Percentiles rank a stretch among this genome's conserved stretches.
These are phyloP conservation scores for Bolboschoenoplectus hybrid DNA, from an alignment of 202 grass and related monocot genomes.

Conservation along the genomic window DNA sequence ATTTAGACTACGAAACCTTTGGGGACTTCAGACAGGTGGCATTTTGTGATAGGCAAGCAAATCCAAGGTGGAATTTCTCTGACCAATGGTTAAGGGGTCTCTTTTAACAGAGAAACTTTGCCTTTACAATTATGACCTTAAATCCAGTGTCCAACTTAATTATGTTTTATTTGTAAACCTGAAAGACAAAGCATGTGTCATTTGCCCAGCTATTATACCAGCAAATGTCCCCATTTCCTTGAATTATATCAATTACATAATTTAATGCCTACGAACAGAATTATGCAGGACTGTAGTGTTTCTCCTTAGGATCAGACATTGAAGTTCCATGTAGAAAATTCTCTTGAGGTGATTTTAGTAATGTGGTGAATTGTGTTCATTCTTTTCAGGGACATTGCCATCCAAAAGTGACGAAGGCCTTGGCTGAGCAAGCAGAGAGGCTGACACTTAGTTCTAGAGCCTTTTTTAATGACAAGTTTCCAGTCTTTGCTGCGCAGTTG, in stretches of 20 bases:
- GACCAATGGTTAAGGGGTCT: not conserved
- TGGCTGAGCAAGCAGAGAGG: constrained; percentile 81
- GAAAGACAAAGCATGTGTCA: not conserved
- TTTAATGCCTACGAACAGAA: not conserved
- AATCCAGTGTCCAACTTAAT: not conserved
- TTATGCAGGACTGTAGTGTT: not conserved
- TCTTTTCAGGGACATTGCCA: constrained; percentile 80
- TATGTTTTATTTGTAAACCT: not conserved
- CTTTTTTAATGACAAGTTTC: constrained; percentile 94
- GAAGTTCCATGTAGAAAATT: not conserved
- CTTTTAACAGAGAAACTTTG: not conserved
- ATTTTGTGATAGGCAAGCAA: constrained; percentile 1
- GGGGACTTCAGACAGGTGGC: not conserved
- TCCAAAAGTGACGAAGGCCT: constrained; percentile 79
- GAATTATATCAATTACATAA: not conserved
- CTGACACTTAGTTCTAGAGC: constrained; percentile 96
- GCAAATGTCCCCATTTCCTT: not conserved
- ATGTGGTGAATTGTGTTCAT: constrained; percentile 11
- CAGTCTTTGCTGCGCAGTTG: constrained; percentile 73
- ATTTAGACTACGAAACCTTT: not conserved
- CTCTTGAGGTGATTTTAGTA: constrained; percentile 18
- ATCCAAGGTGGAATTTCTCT: constrained; percentile 10
- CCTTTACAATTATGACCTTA: not conserved
- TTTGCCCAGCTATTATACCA: not conserved
- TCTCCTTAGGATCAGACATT: not conserved